Evolutionary conservation across 2,329 filamentous ascomycete genomes (phyloP), one percentile per base, ranked within the genome.

Genomic region (Cercospora berteroae): DNA sequence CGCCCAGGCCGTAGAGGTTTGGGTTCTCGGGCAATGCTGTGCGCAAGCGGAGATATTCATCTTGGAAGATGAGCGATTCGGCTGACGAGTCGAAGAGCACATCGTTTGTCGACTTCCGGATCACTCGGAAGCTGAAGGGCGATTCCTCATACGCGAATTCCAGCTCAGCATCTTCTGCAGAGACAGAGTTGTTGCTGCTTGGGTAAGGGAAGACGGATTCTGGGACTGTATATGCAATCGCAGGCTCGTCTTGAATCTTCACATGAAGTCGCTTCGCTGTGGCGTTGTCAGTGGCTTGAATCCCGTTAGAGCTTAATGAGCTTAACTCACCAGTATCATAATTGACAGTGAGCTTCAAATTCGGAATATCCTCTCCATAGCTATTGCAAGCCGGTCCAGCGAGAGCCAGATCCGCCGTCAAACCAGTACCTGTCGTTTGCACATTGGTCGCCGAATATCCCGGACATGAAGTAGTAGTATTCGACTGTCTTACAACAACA

Each of bases 1-100:
- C 91, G 33, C 91, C 92, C 1, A 94, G 83, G 0, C 92, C 92
- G 75, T 94, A 94, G 5, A 95, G 80, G 73, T 90, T 87, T 0
- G 91, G 89, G 62, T 88, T 81, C 0, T 85, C 78, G 0, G 92
- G 91, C 16, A 95, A 82, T 67, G 83, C 86, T 1, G 91, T 94
- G 42, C 89, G 85, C 65, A 94, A 82, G n/a, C 88, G 87, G 25
- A 94, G 50, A n/a, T 71, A 78, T 48, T 77, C 74, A 56, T 77
- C 74, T 64, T 77, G 72, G 60, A 74, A 77, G 3, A 78, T 70
- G 31, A 78, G 67, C 8, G 69, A 66, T 8, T 70, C 69, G 23
- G 75, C 75, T 23, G 72, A 76, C 2, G 75, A 76, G 44, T 73
- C 70, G 74, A 77, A 77, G 20, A 78, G 60, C 8, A 74, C 66